Evolutionary conservation across 2,329 filamentous ascomycete genomes (phyloP), one percentile per base, ranked within the genome.

Genomic region (Penicillium crustosum): DNA sequence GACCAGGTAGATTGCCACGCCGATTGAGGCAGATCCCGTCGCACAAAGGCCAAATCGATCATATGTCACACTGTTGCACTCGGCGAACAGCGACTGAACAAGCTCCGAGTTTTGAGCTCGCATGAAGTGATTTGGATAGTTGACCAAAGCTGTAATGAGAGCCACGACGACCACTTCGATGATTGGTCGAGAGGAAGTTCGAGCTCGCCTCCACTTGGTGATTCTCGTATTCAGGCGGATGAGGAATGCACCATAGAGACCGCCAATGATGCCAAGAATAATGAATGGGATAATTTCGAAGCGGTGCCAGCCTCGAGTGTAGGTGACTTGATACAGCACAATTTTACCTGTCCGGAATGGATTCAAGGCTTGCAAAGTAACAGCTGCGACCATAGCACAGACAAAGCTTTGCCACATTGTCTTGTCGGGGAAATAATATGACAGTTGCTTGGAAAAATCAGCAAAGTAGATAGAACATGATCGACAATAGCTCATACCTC

Each of bases 391-490:
- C 93, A 97, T 97, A 72, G 94, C 94, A 69, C 94, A 97, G 41
- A 99, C 94, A 70, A 99, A 99, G 69, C 92, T 96, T 74, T 97
- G 94, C 94, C 94, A 99, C 94, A 99, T 97, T 10, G 94, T 97
- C 76, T 97, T 97, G 77, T 97, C 93, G 0, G 94, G 93, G 67
- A 97, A 97, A 75, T 97, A 97, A 74, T 97, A 97, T 0, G 92
- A 96, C 3, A 97, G 81, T 83, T 96, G 91, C 84, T 90, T 90
- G 58, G n/a, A 33, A 25, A 49, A 17, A 49, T 76, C 42, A 55
- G 45, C 17, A 55, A 25, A 57, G 27, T 35, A 42, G 23, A 33
- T 29, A 52, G 29, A 4, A 19, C 23, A 12, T 25, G 17, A 39
- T 41, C 29, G 38, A 23, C 3, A 12, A 52, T 17, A 27, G 1